Conservation (phyloP, 2,329 filamentous ascomycete species). For the Phialophora chinensis region DNA sequence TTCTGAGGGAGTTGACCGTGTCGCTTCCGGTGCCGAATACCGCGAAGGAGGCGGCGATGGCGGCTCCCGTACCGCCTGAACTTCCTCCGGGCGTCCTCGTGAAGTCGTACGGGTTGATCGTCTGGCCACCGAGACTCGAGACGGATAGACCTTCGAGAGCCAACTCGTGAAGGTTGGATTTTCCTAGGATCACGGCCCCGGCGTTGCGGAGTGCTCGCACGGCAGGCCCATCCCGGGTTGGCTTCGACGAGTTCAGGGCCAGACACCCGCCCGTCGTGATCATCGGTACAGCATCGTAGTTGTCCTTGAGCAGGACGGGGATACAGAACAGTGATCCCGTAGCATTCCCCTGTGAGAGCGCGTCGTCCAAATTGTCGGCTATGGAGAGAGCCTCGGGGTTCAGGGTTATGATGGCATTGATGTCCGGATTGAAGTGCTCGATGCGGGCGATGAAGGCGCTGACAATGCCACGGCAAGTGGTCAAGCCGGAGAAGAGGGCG, state of each 20-base stretch:
- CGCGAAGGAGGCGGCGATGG: slow-evolving; percentile 44
- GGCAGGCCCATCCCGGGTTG: slow-evolving; percentile 55
- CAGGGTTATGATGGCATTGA: slow-evolving; percentile 64
- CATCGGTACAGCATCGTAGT: slow-evolving; percentile 62
- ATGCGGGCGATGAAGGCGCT: slow-evolving; percentile 64
- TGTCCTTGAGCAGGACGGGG: slow-evolving; percentile 69
- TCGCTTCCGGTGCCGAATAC: slow-evolving; percentile 46
- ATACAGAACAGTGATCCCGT: slow-evolving; percentile 64
- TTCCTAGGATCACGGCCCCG: slow-evolving; percentile 65
- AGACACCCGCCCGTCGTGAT: slow-evolving; percentile 64
- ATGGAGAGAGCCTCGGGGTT: slow-evolving; percentile 56
- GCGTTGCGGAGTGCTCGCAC: slow-evolving; percentile 58
- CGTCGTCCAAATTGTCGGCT: slow-evolving; percentile 58
- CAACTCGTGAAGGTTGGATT: slow-evolving; percentile 67
- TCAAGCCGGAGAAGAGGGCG: slow-evolving; percentile 58
- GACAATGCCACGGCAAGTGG: slow-evolving; percentile 62
- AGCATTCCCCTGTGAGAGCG: slow-evolving; percentile 52
- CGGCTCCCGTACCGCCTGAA: slow-evolving; percentile 46
- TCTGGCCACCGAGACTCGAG: slow-evolving; percentile 68
- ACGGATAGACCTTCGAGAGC: slow-evolving; percentile 68
- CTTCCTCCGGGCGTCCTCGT: slow-evolving; percentile 60
- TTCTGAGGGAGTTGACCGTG: slow-evolving; percentile 45
- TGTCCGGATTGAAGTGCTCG: slow-evolving; percentile 60
- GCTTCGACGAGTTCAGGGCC: slow-evolving; percentile 56
- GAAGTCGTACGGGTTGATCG: slow-evolving; percentile 69